Evolutionary conservation across 75 land plant genomes (phyloP), one percentile per base, ranked within the genome.

Genomic region (Cunninghamia lanceolata): DNA sequence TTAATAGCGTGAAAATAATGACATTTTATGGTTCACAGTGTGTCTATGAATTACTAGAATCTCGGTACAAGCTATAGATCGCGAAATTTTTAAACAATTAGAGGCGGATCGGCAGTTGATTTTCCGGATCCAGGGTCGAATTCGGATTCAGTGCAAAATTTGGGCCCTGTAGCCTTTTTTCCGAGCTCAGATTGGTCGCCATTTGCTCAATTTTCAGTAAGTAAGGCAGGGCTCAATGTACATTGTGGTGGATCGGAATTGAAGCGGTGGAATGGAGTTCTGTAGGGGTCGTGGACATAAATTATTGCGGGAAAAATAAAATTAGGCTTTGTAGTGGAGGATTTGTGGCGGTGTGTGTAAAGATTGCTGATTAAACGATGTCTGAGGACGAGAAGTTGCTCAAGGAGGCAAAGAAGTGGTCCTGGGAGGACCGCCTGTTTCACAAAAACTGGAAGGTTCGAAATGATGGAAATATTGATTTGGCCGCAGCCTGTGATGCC

Each of bases 331-430:
- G 80, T 40, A 77, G 28, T 5, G 16, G 34, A 77, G 80, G 80
- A 77, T 77, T 77, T 39, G 45, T 21, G 45, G n/a, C 28, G 3
- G 19, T 25, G 11, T 77, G 21, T 77, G 10, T 77, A 19, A 77
- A 77, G 80, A 77, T 77, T 83, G 28, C 87, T 4, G 30, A 11
- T 50, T 39, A 45, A 43, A 34, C 87, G 54, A 91, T 91, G 92
- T 91, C 92, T 43, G 92, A 91, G 86, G 92, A 91, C 87, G 92
- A 91, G 82, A 91, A 91, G 87, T 91, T 91, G 28, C 91, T 91
- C 85, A 91, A 91, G 89, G 92, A 91, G 83, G 91, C 91, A 39
- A 91, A 91, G 91, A 91, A 91, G 91, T 88, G 90, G 74, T 84
- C 89, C 34, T 91, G 92, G 92, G 92, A 91, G 77, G 92, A 91